phyloP scores from a whole-genome alignment of 176 grass and related monocot species.

The Carex cristatella region DNA sequence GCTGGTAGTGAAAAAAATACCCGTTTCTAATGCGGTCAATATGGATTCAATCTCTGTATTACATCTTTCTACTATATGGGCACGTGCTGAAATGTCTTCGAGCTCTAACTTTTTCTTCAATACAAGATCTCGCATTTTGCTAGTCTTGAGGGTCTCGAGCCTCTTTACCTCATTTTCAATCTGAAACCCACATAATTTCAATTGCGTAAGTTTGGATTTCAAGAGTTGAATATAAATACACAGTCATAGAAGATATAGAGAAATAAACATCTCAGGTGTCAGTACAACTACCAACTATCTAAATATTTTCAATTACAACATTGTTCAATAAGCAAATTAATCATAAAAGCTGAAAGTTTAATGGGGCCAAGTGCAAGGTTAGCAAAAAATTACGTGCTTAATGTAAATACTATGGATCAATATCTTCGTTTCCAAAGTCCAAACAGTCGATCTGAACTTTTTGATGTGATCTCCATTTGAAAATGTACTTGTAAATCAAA shows the following conservation, averaged over 20 bases:
- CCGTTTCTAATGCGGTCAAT: constrained; percentile 38
- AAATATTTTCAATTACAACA: not conserved
- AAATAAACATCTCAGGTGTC: not conserved
- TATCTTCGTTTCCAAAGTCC: too few relatives aligned
- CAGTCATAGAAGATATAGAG: too few relatives aligned
- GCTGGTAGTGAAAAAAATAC: constrained; percentile 10
- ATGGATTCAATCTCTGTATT: constrained; percentile 7
- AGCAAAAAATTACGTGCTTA: not conserved
- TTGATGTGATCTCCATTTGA: too few relatives aligned
- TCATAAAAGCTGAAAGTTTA: not conserved
- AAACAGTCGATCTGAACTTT: too few relatives aligned
- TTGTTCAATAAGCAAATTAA: not conserved
- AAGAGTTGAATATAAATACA: not conserved
- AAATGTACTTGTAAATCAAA: too few relatives aligned
- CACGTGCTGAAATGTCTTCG: constrained; percentile 52
- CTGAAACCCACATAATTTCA: constrained; percentile 18
- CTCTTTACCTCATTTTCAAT: constrained; percentile 73
- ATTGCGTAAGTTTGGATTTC: not conserved
- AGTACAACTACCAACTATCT: not conserved
- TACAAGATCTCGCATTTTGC: constrained; percentile 66
- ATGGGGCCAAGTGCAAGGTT: not conserved
- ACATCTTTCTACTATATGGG: constrained; percentile 32
- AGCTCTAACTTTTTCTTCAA: constrained; percentile 64
- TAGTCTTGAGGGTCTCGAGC: constrained; percentile 68
- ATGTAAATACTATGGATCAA: not conserved